These are phyloP conservation scores for Fraxinus americana DNA, from an alignment of 257 asterid species.

Conservation along the genomic window DNA sequence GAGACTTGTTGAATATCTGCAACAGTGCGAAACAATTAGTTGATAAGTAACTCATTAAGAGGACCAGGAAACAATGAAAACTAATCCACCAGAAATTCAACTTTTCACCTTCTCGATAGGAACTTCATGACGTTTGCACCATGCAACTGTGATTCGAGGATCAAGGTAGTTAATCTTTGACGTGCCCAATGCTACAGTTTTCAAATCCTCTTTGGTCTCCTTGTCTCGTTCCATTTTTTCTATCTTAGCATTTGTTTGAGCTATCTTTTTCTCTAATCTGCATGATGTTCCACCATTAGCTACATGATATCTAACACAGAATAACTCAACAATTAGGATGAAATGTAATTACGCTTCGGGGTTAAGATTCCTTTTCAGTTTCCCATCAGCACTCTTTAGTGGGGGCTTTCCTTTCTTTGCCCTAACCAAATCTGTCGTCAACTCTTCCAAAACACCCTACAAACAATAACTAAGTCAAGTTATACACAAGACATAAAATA, in stretches of 20 bases:
- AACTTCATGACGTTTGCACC: constrained; percentile 98
- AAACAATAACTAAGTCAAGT: constrained; percentile 12
- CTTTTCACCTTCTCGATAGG: constrained; percentile 87
- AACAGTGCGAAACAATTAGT: constrained; percentile 6
- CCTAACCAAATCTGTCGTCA: constrained; percentile 66
- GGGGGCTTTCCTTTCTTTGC: constrained; percentile 91
- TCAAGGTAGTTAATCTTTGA: constrained; percentile 97
- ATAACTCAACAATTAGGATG: constrained; percentile 4
- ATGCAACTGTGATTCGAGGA: constrained; percentile 95
- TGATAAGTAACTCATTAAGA: not conserved
- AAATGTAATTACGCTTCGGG: constrained; percentile 73
- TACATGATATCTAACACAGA: not conserved
- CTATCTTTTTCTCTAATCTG: constrained; percentile 85
- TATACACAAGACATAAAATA: not conserved
- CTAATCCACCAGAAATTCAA: not conserved
- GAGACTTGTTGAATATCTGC: constrained; percentile 96
- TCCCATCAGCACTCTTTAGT: constrained; percentile 73
- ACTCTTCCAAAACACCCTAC: constrained; percentile 69
- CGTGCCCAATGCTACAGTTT: constrained; percentile 91
- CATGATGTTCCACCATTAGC: constrained; percentile 30
- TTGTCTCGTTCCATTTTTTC: constrained; percentile 82
- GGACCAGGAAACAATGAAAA: not conserved
- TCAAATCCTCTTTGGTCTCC: constrained; percentile 78
- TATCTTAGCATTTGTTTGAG: constrained; percentile 66
- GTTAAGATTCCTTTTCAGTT: constrained; percentile 74